Percentiles rank a stretch among this genome's conserved stretches.
phyloP scores from a whole-genome alignment of 1,139 yeast species.

The Saccharomyces hybrid region DNA sequence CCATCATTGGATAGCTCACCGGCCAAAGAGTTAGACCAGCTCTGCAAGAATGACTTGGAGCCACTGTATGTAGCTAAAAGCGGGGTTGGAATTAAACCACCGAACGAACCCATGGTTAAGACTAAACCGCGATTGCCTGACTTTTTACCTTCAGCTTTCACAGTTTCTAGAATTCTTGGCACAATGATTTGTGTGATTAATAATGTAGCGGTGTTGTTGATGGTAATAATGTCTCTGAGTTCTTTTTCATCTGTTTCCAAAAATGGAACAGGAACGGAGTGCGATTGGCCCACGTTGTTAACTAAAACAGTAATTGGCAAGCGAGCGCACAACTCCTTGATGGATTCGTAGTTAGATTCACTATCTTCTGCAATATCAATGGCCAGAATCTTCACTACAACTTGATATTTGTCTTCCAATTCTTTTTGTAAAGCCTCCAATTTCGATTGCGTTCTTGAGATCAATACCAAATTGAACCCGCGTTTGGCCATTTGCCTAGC shows the following conservation, averaged over 20 bases:
- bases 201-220: constrained; percentile 80
- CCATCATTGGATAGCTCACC: constrained; percentile 65
- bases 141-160: constrained; percentile 33
- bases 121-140: constrained; percentile 55
- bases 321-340: constrained; percentile 43
- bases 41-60: constrained; percentile 88
- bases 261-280: constrained; percentile 91
- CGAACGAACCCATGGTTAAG: constrained; percentile 94
- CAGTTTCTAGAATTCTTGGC: constrained; percentile 57
- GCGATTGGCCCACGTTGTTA: constrained; percentile 93
- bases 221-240: constrained; percentile 67
- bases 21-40: constrained; percentile 87
- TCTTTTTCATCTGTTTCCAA: constrained; percentile 70
- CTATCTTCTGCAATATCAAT: constrained; percentile 60
- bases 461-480: constrained; percentile 76
- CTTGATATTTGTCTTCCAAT: constrained; percentile 51
- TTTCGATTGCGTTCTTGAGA: constrained; percentile 78
- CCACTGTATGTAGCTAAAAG: constrained; percentile 91
- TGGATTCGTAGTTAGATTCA: constrained; percentile 43
- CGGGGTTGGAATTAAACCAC: constrained; percentile 91
- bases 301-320: constrained; percentile 63
- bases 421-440: constrained; percentile 62
- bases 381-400: constrained; percentile 60
- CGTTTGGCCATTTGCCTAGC: constrained; percentile 76
- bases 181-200: constrained; percentile 70